Base-by-base conservation (phyloP, 78 protist genomes). In the Emiliania huxleyi region DNA sequence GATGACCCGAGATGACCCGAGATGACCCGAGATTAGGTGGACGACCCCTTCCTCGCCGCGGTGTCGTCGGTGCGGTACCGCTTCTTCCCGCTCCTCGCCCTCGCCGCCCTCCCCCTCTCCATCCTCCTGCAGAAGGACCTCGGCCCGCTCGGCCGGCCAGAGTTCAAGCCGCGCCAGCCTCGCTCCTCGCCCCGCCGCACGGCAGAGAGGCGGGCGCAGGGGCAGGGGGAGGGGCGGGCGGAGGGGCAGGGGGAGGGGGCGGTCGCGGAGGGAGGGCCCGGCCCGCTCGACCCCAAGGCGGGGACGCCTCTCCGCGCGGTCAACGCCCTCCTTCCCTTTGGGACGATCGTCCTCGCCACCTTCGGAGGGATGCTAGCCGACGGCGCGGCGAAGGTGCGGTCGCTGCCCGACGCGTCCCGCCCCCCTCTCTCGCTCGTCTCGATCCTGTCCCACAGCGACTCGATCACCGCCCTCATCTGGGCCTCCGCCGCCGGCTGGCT, bases 401-500 rank as follows among this genome's bases (percentile, higher is more conserved):
- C 75, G 33, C 2, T 73, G 85, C 85, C 85, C 0, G 85, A 0
- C 8, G 85, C 44, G 22, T 45, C 33, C 29, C 37, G 85, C 49
- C 33, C 48, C 26, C 85, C 46, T 2, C 29, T 77, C 33, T 3
- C 29, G 35, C 85, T 40, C 48, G 85, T 77, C n/a, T 1, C 44
- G 48, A 22, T 40, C n/a, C 85, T 77, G 49, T 0, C 33, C 46
- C 23, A 35, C 15, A 3, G 35, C 48, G 85, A 77, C 85, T 77
- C 85, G 75, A 44, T 85, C 33, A 35, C 40, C 73, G 62, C 90
- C 42, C 71, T 85, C n/a, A 12, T 85, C n/a, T 85, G 90, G 90
- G 90, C 37, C 25, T 85, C 90, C 21, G 26, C 37, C 8, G 37
- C 44, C 35, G 90, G 90, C n/a, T n/a, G 56, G 71, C 42, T 48